Evolutionary conservation across 2,329 filamentous ascomycete species (phyloP).

Genomic region (Blastomyces parvus): DNA sequence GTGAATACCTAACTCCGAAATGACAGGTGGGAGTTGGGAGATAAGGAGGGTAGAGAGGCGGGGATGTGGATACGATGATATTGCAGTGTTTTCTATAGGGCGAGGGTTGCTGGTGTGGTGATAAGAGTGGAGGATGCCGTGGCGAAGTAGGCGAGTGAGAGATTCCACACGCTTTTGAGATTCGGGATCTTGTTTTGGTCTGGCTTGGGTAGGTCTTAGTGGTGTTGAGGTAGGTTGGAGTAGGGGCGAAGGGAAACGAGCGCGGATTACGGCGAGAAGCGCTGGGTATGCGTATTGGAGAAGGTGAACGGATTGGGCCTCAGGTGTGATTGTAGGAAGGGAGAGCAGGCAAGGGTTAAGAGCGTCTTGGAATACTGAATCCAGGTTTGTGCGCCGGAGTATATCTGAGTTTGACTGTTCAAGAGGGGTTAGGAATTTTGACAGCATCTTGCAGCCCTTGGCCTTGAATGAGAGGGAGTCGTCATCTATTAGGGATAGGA

Average conservation of each 20-base stretch:
- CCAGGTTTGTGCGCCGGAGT: constrained; percentile 35
- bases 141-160: constrained; percentile 25
- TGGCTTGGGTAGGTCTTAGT: constrained; percentile 11
- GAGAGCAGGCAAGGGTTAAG: constrained; percentile 58
- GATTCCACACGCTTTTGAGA: constrained; percentile 18
- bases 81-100: constrained; percentile 35
- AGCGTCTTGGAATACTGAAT: constrained; percentile 39
- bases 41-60: constrained; percentile 42
- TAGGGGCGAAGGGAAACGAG: constrained; percentile 27
- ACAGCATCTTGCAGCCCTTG: constrained; percentile 31
- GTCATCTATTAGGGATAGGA: constrained; percentile 38
- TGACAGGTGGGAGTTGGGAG: constrained; percentile 21
- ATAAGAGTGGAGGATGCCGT: constrained; percentile 31
- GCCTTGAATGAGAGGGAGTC: constrained; percentile 29
- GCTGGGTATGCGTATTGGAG: constrained; percentile 58
- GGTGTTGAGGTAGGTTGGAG: constrained; percentile 14
- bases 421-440: constrained; percentile 28
- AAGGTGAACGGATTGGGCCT: constrained; percentile 56
- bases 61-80: constrained; percentile 35
- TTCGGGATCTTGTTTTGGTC: constrained; percentile 10
- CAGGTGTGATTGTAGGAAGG: constrained; percentile 67
- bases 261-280: constrained; percentile 49
- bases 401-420: constrained; percentile 31
- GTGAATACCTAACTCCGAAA: constrained; percentile 29
- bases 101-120: constrained; percentile 39